These are phyloP conservation scores for Rhododendron henanense DNA, from an alignment of 148 eudicot species.

Conservation along the genomic window DNA sequence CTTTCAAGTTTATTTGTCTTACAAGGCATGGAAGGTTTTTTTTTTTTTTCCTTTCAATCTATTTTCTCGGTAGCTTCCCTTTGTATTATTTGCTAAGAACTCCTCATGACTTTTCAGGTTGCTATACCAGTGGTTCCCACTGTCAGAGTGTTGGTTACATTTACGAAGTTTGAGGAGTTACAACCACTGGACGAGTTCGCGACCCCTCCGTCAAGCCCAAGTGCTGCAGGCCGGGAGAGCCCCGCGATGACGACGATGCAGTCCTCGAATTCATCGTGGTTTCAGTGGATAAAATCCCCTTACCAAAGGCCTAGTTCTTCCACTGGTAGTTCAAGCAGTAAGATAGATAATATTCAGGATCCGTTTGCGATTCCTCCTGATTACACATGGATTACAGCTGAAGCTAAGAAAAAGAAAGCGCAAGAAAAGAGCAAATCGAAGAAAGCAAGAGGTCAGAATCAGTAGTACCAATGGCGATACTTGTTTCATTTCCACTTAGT, in stretches of 20 bases:
- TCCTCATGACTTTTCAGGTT: constrained; percentile 38
- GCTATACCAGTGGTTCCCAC: constrained; percentile 93
- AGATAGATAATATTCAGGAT: constrained; percentile 48
- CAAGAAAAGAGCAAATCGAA: constrained; percentile 56
- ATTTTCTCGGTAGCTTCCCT: background rate
- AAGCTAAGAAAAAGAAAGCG: constrained; percentile 71
- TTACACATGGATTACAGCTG: constrained; percentile 70
- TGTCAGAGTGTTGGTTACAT: constrained; percentile 74
- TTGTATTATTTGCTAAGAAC: background rate
- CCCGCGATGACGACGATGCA: constrained; percentile 21
- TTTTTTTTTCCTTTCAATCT: background rate
- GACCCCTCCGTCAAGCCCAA: constrained; percentile 90
- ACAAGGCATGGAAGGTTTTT: background rate
- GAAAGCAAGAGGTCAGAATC: constrained; percentile 32
- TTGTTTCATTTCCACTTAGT: constrained; percentile 6
- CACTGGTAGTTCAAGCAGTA: constrained; percentile 17
- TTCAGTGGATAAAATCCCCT: constrained; percentile 22
- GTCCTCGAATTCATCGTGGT: constrained; percentile 35
- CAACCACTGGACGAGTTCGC: constrained; percentile 74
- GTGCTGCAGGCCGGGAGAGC: constrained; percentile 34
- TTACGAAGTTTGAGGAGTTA: constrained; percentile 83
- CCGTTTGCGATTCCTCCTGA: constrained; percentile 76
- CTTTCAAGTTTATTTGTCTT: background rate
- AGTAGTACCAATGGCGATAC: constrained; percentile 10
- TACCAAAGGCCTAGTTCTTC: constrained; percentile 10